These are phyloP conservation scores for Paraurostyla sp. DNA, from an alignment of 73 alveolate species.

Conservation along the genomic window DNA sequence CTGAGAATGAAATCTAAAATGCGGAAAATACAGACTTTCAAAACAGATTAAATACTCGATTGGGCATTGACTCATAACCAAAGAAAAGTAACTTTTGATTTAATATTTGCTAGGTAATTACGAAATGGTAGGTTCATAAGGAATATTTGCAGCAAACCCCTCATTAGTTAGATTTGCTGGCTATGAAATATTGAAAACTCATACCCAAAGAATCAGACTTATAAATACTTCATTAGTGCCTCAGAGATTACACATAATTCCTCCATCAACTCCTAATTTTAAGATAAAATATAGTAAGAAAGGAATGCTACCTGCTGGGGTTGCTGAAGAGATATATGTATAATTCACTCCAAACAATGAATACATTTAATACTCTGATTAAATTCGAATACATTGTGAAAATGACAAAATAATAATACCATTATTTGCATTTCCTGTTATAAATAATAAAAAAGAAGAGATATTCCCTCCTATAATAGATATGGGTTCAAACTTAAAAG, in stretches of 20 bases:
- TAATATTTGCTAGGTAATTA: no score
- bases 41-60: no score
- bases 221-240: conserved; percentile 90
- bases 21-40: no score
- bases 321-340: conserved; percentile 91
- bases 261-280: conserved; percentile 93
- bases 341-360: conserved; percentile 93
- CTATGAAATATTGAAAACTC: conserved; percentile 89
- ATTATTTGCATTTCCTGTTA: conserved; percentile 97
- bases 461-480: conserved; percentile 93
- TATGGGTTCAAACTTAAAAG: conserved; percentile 84
- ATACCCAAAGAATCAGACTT: conserved; percentile 83
- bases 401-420: conserved; percentile 94
- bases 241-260: conserved; percentile 92
- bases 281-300: conserved; percentile 92
- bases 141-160: conserved; percentile 87
- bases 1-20: no score
- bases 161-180: conserved; percentile 93
- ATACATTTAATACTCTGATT: conserved; percentile 94
- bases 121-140: conserved; percentile 91
- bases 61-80: no score
- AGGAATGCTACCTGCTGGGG: conserved; percentile 94
- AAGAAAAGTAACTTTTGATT: no score
- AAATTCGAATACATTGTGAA: conserved; percentile 92
- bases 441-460: conserved; percentile 88